A percentile compares a stretch with the other conserved stretches of the same genome.
Conservation (phyloP, 2,329 filamentous ascomycete species). For the Tolypocladium album region DNA sequence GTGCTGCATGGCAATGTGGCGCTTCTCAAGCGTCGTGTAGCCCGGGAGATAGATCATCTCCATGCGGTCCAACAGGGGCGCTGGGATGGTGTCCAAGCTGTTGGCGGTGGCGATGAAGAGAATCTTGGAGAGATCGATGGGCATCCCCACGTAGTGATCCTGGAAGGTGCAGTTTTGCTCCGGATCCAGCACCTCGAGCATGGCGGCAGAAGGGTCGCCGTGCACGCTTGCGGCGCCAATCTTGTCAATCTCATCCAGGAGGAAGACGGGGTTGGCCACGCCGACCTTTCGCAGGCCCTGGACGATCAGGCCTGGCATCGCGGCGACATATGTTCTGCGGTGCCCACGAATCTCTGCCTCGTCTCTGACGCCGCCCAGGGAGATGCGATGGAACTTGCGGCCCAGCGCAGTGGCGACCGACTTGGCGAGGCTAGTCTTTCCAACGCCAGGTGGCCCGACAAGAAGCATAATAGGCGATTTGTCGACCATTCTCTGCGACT, state of each 20-base stretch:
- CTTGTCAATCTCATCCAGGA: slow-evolving; percentile 98
- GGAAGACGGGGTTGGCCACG: slow-evolving; percentile 87
- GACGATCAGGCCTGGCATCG: slow-evolving; percentile 95
- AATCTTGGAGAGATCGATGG: slow-evolving; percentile 91
- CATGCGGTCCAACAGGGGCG: slow-evolving; percentile 93
- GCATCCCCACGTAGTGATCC: slow-evolving; percentile 93
- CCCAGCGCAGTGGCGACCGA: slow-evolving; percentile 87
- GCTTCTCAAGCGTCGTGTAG: slow-evolving; percentile 95
- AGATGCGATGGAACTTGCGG: slow-evolving; percentile 94
- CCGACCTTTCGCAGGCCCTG: slow-evolving; percentile 92
- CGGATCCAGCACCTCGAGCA: slow-evolving; percentile 95
- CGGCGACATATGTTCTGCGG: slow-evolving; percentile 89
- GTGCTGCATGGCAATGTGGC: slow-evolving; percentile 85
- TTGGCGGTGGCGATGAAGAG: slow-evolving; percentile 97
- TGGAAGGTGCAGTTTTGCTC: slow-evolving; percentile 94
- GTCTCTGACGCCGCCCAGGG: slow-evolving; percentile 87
- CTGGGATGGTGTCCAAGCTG: slow-evolving; percentile 83
- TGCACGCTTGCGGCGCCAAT: slow-evolving; percentile 84
- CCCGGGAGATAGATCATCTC: slow-evolving; percentile 88
- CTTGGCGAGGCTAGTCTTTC: slow-evolving; percentile 90
- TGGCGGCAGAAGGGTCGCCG: slow-evolving; percentile 89
- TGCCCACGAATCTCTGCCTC: slow-evolving; percentile 96
- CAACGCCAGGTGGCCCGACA: slow-evolving; percentile 85
- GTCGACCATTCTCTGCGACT: slow-evolving; percentile 77
- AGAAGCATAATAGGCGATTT: slow-evolving; percentile 93